Conservation (phyloP, 148 eudicot genomes). For the Camellia lanceoleosa region DNA sequence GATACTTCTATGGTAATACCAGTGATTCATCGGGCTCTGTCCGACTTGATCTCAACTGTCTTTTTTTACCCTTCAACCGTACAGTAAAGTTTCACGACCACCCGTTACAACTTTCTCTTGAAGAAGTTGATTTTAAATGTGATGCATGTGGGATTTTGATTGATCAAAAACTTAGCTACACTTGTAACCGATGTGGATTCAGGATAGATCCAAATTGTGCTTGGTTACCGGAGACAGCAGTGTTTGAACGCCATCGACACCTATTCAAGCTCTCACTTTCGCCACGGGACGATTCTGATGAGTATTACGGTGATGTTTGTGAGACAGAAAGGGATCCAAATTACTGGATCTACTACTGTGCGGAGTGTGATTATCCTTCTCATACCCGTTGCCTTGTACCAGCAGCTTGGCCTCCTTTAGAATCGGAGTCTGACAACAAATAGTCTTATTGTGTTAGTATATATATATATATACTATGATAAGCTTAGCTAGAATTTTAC, state of each 20-base stretch:
- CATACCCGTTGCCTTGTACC: conserved; percentile 7
- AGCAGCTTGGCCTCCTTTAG: neutral
- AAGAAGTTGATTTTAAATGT: neutral
- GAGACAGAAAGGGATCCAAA: neutral
- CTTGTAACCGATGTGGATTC: neutral
- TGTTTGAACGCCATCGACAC: neutral
- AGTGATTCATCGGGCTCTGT: no score
- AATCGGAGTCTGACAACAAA: no score
- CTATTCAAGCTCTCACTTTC: neutral
- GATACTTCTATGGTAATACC: neutral
- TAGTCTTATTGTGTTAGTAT: no score
- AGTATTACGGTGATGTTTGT: neutral
- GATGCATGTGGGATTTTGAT: neutral
- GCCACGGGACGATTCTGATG: conserved; percentile 1
- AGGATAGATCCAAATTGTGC: neutral
- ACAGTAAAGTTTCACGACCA: neutral
- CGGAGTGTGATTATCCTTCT: neutral
- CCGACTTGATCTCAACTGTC: neutral
- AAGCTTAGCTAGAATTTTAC: no score
- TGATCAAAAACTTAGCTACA: neutral
- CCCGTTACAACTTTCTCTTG: neutral
- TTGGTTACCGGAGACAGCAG: neutral
- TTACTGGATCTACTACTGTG: conserved; percentile 5
- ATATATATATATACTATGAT: no score
- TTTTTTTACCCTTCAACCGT: neutral